A percentile compares a stretch with the other conserved stretches of the same genome.
phyloP scores from a whole-genome alignment of 129 eudicot species.

The Saussurea involucrata region DNA sequence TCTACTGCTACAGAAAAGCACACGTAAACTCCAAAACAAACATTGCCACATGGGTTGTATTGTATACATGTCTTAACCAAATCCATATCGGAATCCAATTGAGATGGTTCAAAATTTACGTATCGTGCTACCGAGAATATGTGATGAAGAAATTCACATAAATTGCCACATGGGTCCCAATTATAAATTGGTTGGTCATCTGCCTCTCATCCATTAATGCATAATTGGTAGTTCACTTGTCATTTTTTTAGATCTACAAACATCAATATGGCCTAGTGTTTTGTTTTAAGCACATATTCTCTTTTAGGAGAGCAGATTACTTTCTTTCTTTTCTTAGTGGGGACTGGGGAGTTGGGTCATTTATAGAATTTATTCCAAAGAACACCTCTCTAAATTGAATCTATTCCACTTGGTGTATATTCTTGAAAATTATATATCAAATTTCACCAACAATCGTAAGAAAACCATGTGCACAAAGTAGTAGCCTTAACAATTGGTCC shows the following conservation, averaged over 20 bases:
- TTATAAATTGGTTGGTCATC: not conserved
- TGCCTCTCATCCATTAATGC: not conserved
- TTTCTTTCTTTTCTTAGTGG: slow-evolving; percentile 1
- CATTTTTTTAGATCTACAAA: not conserved
- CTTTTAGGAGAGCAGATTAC: not conserved
- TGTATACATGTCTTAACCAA: not conserved
- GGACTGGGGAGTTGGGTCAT: slow-evolving; percentile 7
- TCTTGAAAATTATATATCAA: not conserved
- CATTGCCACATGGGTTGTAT: slow-evolving; percentile 3
- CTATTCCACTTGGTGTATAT: slow-evolving; percentile 9
- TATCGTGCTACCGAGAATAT: not conserved
- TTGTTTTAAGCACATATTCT: slow-evolving; percentile 5
- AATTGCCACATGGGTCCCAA: slow-evolving; percentile 4
- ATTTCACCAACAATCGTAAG: not conserved
- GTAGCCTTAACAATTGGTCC: not conserved
- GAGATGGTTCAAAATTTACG: not conserved
- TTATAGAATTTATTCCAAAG: not conserved
- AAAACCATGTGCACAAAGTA: not conserved
- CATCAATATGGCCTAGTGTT: not conserved
- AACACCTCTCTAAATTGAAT: not conserved
- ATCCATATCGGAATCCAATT: not conserved
- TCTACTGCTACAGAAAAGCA: not conserved
- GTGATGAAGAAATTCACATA: slow-evolving; percentile 1
- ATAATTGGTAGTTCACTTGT: not conserved
- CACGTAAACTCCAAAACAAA: not conserved